Evolutionary conservation across 1,284 basidiomycete genomes (phyloP).

Genomic region (Sporisorium scitamineum): DNA sequence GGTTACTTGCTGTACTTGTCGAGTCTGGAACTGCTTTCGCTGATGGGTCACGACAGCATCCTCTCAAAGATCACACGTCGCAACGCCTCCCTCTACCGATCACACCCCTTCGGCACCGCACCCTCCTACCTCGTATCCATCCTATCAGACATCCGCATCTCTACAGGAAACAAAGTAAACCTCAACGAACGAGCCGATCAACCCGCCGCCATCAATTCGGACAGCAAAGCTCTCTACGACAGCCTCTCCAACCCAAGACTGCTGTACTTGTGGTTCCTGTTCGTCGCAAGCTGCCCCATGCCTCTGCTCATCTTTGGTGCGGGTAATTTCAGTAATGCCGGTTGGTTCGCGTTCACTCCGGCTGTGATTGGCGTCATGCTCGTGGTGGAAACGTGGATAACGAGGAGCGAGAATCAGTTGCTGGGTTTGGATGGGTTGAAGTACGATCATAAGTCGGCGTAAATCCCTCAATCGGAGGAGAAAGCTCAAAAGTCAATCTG

Average conservation of each 20-base stretch:
- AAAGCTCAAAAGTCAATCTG: no score
- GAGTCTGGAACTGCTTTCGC: conserved; percentile 46
- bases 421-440: conserved; percentile 58
- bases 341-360: conserved; percentile 64
- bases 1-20: conserved; percentile 53
- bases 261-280: conserved; percentile 62
- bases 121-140: conserved; percentile 59
- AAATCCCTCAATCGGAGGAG: no score
- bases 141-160: conserved; percentile 59
- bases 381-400: conserved; percentile 57
- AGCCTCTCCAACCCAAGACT: conserved; percentile 52
- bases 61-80: conserved; percentile 16
- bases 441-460: conserved; percentile 67
- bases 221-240: conserved; percentile 27
- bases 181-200: conserved; percentile 38
- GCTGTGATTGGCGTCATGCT: conserved; percentile 47
- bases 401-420: conserved; percentile 54
- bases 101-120: conserved; percentile 67
- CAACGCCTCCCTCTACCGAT: conserved; percentile 52
- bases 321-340: conserved; percentile 65
- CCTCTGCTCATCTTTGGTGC: conserved; percentile 67
- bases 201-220: conserved; percentile 15
- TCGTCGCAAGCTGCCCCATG: conserved; percentile 52
- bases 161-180: conserved; percentile 36
- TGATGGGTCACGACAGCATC: conserved; percentile 44